phyloP scores from a whole-genome alignment of 73 alveolate genomes.

The Tetrahymena thermophila region DNA sequence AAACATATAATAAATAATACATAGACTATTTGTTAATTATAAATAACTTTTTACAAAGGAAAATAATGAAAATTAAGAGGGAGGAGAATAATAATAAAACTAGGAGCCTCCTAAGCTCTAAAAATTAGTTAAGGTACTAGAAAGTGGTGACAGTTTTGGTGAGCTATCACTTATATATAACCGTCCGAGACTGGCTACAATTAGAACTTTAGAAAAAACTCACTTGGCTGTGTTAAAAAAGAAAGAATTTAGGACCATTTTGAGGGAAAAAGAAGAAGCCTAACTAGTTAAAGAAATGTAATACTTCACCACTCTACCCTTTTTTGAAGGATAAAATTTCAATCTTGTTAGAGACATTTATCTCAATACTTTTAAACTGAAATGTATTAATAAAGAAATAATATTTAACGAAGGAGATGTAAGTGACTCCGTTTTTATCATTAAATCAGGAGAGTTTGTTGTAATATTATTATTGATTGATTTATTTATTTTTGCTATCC shows the following conservation, averaged over 20 bases:
- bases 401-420: background rate
- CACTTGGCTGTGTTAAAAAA: background rate
- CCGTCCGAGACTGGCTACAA: conserved; percentile 8
- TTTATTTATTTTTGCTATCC: background rate
- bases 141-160: conserved; percentile 15
- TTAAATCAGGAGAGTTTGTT: conserved; percentile 8
- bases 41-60: background rate
- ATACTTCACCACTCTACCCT: background rate
- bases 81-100: background rate
- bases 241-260: background rate
- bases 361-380: background rate
- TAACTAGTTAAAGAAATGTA: background rate
- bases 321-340: background rate
- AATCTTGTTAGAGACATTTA: background rate
- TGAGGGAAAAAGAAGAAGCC: background rate
- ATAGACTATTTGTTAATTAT: no score
- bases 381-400: background rate
- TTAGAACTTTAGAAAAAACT: background rate
- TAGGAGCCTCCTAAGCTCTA: background rate
- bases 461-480: background rate
- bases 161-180: conserved; percentile 4
- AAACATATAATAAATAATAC: no score
- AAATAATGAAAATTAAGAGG: background rate
- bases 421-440: background rate
- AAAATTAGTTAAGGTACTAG: background rate